Percentiles rank a stretch among this genome's conserved stretches.
Evolutionary conservation across 2,329 filamentous ascomycete species (phyloP).

Genomic region (Aureobasidium vineae): DNA sequence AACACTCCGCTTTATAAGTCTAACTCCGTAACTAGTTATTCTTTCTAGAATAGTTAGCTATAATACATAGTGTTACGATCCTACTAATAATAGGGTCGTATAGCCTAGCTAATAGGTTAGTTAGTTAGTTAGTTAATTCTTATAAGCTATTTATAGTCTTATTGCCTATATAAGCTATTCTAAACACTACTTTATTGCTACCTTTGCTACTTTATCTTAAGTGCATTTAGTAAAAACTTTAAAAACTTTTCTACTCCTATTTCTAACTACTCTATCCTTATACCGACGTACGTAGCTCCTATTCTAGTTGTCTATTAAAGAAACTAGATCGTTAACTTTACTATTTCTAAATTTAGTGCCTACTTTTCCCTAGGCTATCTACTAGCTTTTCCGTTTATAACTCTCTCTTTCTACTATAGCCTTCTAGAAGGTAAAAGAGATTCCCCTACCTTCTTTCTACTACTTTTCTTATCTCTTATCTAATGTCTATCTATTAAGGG

Average conservation of each 20-base stretch:
- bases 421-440: no score
- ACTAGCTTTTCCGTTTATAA: no score
- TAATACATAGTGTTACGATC: no score
- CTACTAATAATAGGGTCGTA: no score
- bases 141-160: slow-evolving; percentile 1
- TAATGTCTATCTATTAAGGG: neutral
- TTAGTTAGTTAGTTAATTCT: slow-evolving; percentile 2
- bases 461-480: neutral
- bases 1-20: no score
- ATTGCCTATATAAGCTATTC: neutral
- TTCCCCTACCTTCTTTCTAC: no score
- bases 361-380: neutral
- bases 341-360: neutral
- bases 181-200: neutral
- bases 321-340: neutral
- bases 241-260: no score
- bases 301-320: neutral
- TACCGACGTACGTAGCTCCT: neutral
- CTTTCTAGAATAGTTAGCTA: no score
- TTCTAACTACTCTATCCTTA: neutral
- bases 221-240: no score
- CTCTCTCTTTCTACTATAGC: no score
- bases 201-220: neutral
- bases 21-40: no score
- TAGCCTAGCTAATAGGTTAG: slow-evolving; percentile 1